Evolutionary conservation across 352 stramenopile species (phyloP), one percentile per base, ranked within the genome.

Genomic region (Phytophthora sp.): DNA sequence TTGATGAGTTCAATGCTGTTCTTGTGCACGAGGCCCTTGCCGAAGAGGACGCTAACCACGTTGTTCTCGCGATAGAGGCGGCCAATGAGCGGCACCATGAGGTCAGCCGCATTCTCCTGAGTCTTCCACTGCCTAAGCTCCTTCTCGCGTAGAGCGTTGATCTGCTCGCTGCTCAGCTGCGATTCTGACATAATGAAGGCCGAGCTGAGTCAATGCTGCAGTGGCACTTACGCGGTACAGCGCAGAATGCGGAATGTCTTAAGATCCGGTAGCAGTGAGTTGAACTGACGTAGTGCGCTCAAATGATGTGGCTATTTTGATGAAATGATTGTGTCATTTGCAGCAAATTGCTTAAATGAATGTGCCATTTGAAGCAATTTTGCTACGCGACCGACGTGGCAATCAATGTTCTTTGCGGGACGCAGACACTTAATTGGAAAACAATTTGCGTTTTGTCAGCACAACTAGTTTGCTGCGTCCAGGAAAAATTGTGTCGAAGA

Each of bases 1-100:
- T 89, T 89, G 57, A 94, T 91, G 71, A 93, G 70, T 27, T 95
- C 87, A 46, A 93, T 88, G 65, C 79, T 89, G 76, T 91, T 92
- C 66, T 93, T 91, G 77, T 94, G 87, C 38, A 93, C 84, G 58
- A 92, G 80, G 1, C 84, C 84, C 59, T 93, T 93, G 80, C 80
- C 83, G 57, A 94, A 95, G 46, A 93, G 74, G 61, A 90, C 87
- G 63, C 72, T 86, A 69, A 95, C 84, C 26, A 92, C 82, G 69
- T 94, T 95, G 68, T 80, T 77, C 63, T 90, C 80, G 42, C 87
- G 87, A 70, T 95, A 95, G 57, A 95, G 82, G 18, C 82, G 74
- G 12, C 87, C 87, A 46, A 93, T 83, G 71, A 94, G 80, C 71
- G 86, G 86, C 56, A 94, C 80, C 84, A 94, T 94, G 56, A 86